Evolutionary conservation across 306 rosid genomes (phyloP).

Genomic region (Sechiopsis laciniata): DNA sequence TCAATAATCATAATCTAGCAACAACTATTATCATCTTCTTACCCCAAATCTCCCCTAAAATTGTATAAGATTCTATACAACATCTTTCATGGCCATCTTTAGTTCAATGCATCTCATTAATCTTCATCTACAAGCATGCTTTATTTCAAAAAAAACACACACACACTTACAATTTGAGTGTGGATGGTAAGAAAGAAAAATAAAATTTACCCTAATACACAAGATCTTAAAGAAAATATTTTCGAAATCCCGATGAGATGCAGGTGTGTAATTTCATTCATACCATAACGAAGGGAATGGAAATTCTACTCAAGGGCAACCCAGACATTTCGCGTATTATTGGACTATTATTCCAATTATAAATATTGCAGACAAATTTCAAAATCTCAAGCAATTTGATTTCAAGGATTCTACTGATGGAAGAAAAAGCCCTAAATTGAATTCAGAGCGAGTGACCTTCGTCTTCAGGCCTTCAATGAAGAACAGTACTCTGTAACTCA

Average conservation of each 20-base stretch:
- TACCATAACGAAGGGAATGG: neutral
- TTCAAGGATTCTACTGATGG: neutral
- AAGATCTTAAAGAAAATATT: neutral
- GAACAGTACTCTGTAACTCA: slow-evolving; percentile 5
- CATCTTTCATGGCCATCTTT: too few species aligned
- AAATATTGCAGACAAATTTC: neutral
- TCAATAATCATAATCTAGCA: too few species aligned
- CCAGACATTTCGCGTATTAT: neutral
- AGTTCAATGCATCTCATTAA: too few species aligned
- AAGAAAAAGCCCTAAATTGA: neutral
- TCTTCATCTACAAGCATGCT: too few species aligned
- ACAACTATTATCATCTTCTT: too few species aligned
- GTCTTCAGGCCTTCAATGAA: neutral
- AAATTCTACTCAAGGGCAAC: neutral
- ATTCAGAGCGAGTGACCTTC: neutral
- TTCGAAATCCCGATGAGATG: neutral
- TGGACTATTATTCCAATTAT: slow-evolving; percentile 3
- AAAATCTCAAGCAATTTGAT: neutral
- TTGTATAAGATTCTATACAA: neutral
- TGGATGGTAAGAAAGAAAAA: too few species aligned
- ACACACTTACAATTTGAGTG: too few species aligned
- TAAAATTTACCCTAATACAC: too few species aligned
- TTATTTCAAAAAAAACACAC: too few species aligned
- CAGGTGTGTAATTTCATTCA: neutral
- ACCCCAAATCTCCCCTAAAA: too few species aligned